Evolutionary conservation across 257 asterid genomes (phyloP), one percentile per base, ranked within the genome.

Genomic region (Solanum corneliomulleri): DNA sequence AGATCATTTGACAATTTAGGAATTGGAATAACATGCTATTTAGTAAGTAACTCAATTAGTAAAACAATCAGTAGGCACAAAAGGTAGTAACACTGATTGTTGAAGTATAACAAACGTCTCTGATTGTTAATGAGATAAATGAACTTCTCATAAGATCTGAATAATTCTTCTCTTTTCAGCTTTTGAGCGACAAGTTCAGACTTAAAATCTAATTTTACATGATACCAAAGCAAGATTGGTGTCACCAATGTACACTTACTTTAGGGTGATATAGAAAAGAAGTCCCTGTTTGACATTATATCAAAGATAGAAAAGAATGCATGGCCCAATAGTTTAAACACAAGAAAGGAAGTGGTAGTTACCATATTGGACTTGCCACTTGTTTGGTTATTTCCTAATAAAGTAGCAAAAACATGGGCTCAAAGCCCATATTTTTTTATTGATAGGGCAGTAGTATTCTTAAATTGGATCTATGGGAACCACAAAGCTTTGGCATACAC

Each of bases 181-280:
- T 52, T 52, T 52, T 52, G 23, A 2, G 0, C 23, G 0, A 0
- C 18, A 52, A 52, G 0, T 52, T 52, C 2, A 52, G 0, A 0
- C 10, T 3, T 16, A 52, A 16, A 3, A 52, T 1, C 3, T 52
- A 52, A 16, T 52, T 52, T 52, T 52, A 16, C 10, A 16, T 52
- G 23, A 52, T 52, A 52, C 6, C 23, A 52, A 52, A 52, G 10
- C 4, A n/a, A n/a, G n/a, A n/a, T n/a, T n/a, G n/a, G n/a, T n/a
- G n/a, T n/a, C n/a, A n/a, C 60, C 0, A 16, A 16, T 6, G 4
- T 52, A 6, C 62, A 16, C 23, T 52, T 52, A 49, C 60, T 49
- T 49, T 16, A 52, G 62, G 25, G 64, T 18, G 29, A 72, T 23
- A 18, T 52, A 52, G 62, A 2, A 52, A 52, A 52, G 35, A 52